Evolutionary conservation across 2,329 filamentous ascomycete species (phyloP), one percentile per base, ranked within the genome.

Genomic region (Penicillium sp.): DNA sequence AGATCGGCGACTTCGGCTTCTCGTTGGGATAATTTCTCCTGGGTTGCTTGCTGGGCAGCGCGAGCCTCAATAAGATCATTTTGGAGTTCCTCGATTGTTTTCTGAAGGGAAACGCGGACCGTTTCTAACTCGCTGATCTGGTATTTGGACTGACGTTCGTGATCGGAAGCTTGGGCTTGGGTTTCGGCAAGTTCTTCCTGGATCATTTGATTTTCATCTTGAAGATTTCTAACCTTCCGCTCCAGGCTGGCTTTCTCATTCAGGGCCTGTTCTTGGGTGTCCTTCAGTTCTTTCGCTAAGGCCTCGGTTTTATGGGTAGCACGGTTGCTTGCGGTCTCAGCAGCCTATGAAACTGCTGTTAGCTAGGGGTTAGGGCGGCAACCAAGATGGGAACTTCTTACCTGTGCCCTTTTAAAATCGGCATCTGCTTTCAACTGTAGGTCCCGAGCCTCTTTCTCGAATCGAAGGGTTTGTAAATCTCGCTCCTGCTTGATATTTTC

Each of bases 401-500:
- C 81, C 73, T 85, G 82, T 31, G 83, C 81, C 62, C 83, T 84
- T 67, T 90, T 88, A 68, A 90, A 92, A 69, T 96, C 93, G 9
- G 90, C 88, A 67, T 97, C 92, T n/a, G 90, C 89, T 61, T 89
- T 90, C 48, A 87, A 82, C 63, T 90, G 87, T 1, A 88, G 82
- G 55, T 96, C 91, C 60, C 93, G 87, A 22, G 96, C 75, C 68
- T 96, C 93, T 66, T 90, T 90, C 63, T 91, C 89, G 65, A 95
- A 90, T 60, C 91, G 87, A 16, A 96, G 81, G 10, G 86, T 82
- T 48, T 87, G 81, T 67, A 97, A 84, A 56, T 96, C 91, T 65
- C 90, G 88, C 69, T 98, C 93, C 65, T 96, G 91, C 67, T 93
- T 93, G 52, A 90, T 79, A 19, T 90, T 93, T 68, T 92, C 90